Conservation (phyloP, 1,284 basidiomycete species). For the Microbotryum saponariae region DNA sequence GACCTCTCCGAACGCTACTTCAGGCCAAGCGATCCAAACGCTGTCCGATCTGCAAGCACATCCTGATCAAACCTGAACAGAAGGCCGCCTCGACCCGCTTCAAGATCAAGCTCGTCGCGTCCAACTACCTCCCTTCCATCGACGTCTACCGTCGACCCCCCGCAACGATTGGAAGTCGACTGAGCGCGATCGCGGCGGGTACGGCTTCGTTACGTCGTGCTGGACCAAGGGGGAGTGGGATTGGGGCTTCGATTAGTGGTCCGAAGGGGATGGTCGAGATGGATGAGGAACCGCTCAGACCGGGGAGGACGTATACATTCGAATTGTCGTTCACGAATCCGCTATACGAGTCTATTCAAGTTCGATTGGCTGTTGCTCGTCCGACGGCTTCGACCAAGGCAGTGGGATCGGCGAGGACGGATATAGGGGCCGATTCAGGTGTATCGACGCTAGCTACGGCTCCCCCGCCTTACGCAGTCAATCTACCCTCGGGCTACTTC, state of each 20-base stretch:
- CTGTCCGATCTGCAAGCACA: constrained; percentile 87
- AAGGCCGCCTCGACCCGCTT: constrained; percentile 86
- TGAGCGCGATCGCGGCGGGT: constrained; percentile 28
- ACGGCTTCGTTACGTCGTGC: constrained; percentile 11
- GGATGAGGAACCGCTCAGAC: constrained; percentile 50
- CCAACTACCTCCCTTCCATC: constrained; percentile 79
- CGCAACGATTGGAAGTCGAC: constrained; percentile 19
- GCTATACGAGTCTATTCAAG: constrained; percentile 84
- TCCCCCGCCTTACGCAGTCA: constrained; percentile 59
- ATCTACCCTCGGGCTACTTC: constrained; percentile 65
- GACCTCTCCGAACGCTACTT: constrained; percentile 79
- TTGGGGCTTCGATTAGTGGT: background rate
- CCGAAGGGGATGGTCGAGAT: background rate
- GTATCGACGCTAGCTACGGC: background rate
- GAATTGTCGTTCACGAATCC: constrained; percentile 86
- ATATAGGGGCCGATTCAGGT: background rate
- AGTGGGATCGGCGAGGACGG: constrained; percentile 20
- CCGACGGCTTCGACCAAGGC: constrained; percentile 43
- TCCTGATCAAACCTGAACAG: constrained; percentile 95
- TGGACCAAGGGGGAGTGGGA: background rate
- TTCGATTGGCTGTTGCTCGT: constrained; percentile 62
- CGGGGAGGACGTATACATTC: constrained; percentile 73
- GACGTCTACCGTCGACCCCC: constrained; percentile 45
- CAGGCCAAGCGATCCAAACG: constrained; percentile 91
- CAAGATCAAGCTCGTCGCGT: constrained; percentile 94